Percentiles rank a stretch among this genome's conserved stretches.
These are phyloP conservation scores for Chytridium lagenaria DNA, from an alignment of 371 early-diverging fungal genomes.

Conservation along the genomic window DNA sequence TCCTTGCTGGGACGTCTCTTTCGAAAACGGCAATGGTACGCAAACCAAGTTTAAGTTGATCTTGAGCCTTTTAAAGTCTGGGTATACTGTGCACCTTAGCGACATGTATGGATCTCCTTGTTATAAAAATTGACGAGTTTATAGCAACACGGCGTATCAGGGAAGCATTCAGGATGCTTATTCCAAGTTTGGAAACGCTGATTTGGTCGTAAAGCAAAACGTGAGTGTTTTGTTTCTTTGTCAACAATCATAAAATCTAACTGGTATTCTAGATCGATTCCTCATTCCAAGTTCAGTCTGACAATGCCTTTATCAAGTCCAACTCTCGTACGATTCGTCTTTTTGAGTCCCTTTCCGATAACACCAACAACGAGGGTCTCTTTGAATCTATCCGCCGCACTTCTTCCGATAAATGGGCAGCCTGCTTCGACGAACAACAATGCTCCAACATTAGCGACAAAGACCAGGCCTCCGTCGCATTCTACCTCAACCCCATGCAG, in stretches of 20 bases:
- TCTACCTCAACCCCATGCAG: not conserved
- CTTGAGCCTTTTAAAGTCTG: not conserved
- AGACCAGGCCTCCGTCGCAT: not conserved
- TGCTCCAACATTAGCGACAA: not conserved
- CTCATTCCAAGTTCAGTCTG: not conserved
- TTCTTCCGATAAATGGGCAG: not conserved
- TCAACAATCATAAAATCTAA: too few species aligned
- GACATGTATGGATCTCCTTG: not conserved
- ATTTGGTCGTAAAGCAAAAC: not conserved
- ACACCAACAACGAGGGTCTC: not conserved
- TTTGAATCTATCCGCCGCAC: not conserved
- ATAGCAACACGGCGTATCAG: not conserved
- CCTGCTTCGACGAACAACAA: not conserved
- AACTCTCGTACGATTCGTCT: not conserved
- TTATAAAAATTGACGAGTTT: not conserved
- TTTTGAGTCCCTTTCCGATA: not conserved
- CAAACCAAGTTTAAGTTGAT: not conserved
- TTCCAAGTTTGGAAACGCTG: not conserved
- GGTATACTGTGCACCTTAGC: not conserved
- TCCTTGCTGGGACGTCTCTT: constrained; percentile 6
- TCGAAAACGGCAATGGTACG: not conserved
- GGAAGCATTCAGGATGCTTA: not conserved
- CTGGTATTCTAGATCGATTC: not conserved
- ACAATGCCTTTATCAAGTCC: not conserved
- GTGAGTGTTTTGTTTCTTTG: not conserved